Evolutionary conservation across 129 eudicot genomes (phyloP).

Genomic region (Lonicera japonica): DNA sequence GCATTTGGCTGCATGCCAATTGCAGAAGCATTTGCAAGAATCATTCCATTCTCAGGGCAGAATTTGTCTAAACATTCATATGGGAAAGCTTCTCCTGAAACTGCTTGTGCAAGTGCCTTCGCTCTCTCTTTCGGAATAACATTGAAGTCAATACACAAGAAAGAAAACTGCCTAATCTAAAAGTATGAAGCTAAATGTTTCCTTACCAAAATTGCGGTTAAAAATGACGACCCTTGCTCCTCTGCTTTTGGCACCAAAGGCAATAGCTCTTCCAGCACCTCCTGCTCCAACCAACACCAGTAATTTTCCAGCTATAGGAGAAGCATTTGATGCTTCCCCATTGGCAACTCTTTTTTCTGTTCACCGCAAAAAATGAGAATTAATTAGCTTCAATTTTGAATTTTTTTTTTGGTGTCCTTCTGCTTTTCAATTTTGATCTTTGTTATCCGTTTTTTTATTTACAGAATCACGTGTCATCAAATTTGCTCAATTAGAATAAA

Average conservation of each 20-base stretch:
- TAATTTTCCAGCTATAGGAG: conserved; percentile 67
- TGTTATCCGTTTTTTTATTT: no score
- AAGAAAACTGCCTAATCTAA: background rate
- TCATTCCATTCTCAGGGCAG: conserved; percentile 71
- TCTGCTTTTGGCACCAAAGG: conserved; percentile 80
- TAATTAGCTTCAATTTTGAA: background rate
- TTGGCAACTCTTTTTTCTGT: conserved; percentile 40
- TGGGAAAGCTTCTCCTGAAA: conserved; percentile 78
- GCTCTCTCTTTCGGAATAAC: conserved; percentile 49
- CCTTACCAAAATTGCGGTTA: conserved; percentile 71
- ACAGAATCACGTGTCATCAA: background rate
- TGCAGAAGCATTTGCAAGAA: conserved; percentile 81
- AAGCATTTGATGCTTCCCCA: conserved; percentile 37
- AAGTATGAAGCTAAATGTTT: background rate
- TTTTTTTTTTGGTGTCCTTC: background rate
- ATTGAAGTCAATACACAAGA: conserved; percentile 8
- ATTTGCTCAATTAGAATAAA: background rate
- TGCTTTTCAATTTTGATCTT: conserved; percentile 9
- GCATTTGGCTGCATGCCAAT: conserved; percentile 77
- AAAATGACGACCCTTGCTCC: conserved; percentile 80
- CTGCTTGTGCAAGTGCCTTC: conserved; percentile 65
- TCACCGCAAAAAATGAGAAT: conserved; percentile 4
- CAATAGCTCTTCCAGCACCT: conserved; percentile 89
- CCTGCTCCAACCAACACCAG: conserved; percentile 92
- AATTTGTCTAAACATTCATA: conserved; percentile 37